Conservation (phyloP, 169 alveolate genomes). For the Plasmodium inui region DNA sequence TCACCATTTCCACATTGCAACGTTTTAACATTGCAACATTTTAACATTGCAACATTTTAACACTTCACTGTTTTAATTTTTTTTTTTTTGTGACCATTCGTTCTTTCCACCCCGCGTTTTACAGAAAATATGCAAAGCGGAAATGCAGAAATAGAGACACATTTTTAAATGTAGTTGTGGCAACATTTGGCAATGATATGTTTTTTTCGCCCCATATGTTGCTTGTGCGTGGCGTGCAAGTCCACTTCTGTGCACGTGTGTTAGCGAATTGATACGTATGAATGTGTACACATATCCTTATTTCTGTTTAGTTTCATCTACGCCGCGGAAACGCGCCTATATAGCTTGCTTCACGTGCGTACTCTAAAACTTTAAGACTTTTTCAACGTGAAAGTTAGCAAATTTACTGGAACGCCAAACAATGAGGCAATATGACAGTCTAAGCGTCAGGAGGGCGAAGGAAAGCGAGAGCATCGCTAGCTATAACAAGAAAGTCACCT, state of each 20-base stretch:
- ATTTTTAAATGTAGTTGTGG: neutral
- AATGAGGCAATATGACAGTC: slow-evolving; percentile 20
- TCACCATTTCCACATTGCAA: neutral
- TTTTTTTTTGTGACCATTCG: neutral
- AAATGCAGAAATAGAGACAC: neutral
- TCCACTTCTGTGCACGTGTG: neutral
- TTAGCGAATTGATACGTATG: neutral
- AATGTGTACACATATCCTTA: neutral
- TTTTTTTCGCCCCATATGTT: neutral
- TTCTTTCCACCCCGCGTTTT: neutral
- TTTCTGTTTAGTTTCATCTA: neutral
- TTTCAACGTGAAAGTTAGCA: neutral
- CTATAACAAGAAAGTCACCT: neutral
- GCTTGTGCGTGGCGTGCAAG: neutral
- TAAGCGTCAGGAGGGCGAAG: neutral
- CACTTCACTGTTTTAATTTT: neutral
- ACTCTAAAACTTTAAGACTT: neutral
- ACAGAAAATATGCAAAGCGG: neutral
- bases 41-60: neutral
- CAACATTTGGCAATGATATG: neutral
- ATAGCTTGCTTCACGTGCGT: neutral
- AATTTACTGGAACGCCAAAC: neutral
- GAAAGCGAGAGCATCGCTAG: neutral
- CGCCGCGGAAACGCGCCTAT: neutral
- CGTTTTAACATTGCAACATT: too few species aligned